phyloP scores from a whole-genome alignment of 371 early-diverging fungal species.

The Mucor irregularis region DNA sequence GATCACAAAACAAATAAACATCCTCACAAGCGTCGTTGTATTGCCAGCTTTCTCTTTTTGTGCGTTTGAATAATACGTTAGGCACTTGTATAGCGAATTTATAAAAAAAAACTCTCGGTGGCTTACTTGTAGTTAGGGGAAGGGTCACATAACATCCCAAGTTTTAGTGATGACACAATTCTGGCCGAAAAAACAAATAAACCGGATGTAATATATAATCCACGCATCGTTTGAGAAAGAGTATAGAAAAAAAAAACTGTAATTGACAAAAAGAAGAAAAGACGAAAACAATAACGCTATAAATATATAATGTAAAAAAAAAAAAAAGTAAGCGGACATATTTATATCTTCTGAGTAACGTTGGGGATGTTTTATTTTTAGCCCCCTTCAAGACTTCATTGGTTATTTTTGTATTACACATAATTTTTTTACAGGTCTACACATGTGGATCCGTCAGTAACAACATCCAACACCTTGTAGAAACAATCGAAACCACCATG shows the following conservation, averaged over 20 bases:
- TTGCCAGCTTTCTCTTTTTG: constrained; percentile 30
- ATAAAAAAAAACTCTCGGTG: too few relatives aligned
- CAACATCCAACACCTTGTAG: constrained; percentile 77
- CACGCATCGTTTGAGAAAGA: not conserved
- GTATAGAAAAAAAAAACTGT: not conserved
- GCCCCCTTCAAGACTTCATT: not conserved
- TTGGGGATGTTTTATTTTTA: not conserved
- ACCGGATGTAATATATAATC: not conserved
- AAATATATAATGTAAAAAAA: constrained; percentile 1
- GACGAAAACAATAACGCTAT: not conserved
- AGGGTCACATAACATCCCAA: constrained; percentile 36
- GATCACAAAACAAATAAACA: constrained; percentile 35
- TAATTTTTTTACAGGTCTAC: constrained; percentile 17
- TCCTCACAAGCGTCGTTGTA: constrained; percentile 43
- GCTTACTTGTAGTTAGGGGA: constrained; percentile 36
- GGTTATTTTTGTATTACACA: too few relatives aligned
- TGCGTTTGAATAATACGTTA: not conserved
- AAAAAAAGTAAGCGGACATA: constrained; percentile 1
- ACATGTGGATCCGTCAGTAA: constrained; percentile 65
- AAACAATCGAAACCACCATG: constrained; percentile 67
- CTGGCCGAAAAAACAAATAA: not conserved
- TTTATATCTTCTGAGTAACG: not conserved
- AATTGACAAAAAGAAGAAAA: constrained; percentile 3
- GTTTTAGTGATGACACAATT: constrained; percentile 12
- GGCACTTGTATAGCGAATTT: too few relatives aligned